phyloP scores from a whole-genome alignment of 1,139 yeast species.

The Pichia cactophila region DNA sequence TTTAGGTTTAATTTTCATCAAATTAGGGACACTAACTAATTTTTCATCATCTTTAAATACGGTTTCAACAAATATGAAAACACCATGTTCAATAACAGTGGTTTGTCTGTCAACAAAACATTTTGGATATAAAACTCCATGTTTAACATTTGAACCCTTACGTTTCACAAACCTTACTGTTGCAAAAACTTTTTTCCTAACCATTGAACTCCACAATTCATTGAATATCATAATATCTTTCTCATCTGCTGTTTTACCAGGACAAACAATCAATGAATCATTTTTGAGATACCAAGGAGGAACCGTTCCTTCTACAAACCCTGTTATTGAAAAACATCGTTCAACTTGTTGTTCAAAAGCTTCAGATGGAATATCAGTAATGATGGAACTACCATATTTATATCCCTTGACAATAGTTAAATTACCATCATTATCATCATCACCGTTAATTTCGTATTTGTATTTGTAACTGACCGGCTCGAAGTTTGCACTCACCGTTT shows the following conservation, averaged over 20 bases:
- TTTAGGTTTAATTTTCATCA: constrained; percentile 33
- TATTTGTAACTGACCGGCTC: background rate
- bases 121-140: constrained; percentile 52
- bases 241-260: background rate
- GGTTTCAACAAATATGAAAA: constrained; percentile 39
- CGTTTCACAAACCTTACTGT: constrained; percentile 57
- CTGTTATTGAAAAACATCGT: constrained; percentile 34
- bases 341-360: constrained; percentile 3
- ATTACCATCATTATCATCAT: constrained; percentile 2
- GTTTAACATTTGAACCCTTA: constrained; percentile 39
- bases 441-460: constrained; percentile 1
- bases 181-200: constrained; percentile 42
- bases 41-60: constrained; percentile 79
- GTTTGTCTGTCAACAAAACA: constrained; percentile 8
- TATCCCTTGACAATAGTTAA: constrained; percentile 7
- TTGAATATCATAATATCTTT: constrained; percentile 41
- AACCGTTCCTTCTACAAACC: constrained; percentile 42
- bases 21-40: constrained; percentile 49
- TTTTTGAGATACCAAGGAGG: constrained; percentile 55
- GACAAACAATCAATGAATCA: constrained; percentile 50
- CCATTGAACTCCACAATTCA: constrained; percentile 49
- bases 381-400: constrained; percentile 10
- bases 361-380: constrained; percentile 6
- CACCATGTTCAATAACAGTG: constrained; percentile 18
- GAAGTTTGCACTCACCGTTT: constrained; percentile 2